Evolutionary conservation across 2,329 filamentous ascomycete species (phyloP).

Genomic region (Xylaria arbuscula): DNA sequence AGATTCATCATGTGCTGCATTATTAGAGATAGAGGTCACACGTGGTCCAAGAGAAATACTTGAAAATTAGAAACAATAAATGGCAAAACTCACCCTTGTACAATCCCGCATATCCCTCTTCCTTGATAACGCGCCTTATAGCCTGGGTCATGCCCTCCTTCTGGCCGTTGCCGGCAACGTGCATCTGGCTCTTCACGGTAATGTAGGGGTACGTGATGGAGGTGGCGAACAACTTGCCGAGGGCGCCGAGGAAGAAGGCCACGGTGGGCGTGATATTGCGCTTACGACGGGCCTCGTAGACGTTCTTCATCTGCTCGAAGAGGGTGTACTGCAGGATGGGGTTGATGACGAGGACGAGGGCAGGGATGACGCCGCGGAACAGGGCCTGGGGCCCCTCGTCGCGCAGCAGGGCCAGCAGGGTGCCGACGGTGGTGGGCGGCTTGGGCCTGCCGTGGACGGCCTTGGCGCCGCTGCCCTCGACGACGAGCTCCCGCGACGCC

Average conservation of each 20-base stretch:
- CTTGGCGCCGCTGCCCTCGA: constrained; percentile 53
- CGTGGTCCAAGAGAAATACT: neutral
- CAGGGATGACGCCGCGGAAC: constrained; percentile 92
- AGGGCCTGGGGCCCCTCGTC: constrained; percentile 87
- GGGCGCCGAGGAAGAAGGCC: constrained; percentile 89
- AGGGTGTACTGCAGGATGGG: constrained; percentile 98
- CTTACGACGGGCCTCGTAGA: constrained; percentile 73
- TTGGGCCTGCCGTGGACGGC: constrained; percentile 54
- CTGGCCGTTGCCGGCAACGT: constrained; percentile 83
- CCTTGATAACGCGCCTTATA: constrained; percentile 80
- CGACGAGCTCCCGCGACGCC: constrained; percentile 52
- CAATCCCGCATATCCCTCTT: constrained; percentile 91
- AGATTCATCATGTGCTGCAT: neutral
- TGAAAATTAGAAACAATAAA: constrained; percentile 1
- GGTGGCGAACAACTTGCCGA: constrained; percentile 95
- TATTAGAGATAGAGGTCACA: neutral
- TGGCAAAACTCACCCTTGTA: constrained; percentile 80
- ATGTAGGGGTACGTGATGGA: constrained; percentile 98
- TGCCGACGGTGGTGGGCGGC: constrained; percentile 79
- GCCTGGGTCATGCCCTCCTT: constrained; percentile 83
- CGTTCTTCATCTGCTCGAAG: constrained; percentile 97
- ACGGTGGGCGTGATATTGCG: constrained; percentile 82
- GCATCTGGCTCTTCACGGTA: constrained; percentile 97
- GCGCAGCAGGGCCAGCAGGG: constrained; percentile 80
- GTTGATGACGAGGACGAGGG: constrained; percentile 94